Percentiles rank a stretch among this genome's conserved stretches.
Evolutionary conservation across 148 eudicot species (phyloP).

Genomic region (Rhododendron molle): DNA sequence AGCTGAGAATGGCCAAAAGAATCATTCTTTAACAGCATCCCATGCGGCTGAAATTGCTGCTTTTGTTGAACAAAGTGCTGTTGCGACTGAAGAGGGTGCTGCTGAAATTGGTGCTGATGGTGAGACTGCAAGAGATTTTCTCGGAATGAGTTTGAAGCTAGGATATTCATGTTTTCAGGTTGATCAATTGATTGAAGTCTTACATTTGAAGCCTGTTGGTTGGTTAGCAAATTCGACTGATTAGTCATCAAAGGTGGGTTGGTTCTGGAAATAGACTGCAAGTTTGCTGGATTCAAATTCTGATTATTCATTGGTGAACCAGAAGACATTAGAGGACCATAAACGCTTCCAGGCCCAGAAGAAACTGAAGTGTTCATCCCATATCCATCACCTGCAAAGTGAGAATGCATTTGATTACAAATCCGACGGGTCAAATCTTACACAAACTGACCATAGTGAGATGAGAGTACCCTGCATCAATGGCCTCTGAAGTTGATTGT

Average conservation of each 20-base stretch:
- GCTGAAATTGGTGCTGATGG: constrained; percentile 47
- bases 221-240: constrained; percentile 36
- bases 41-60: constrained; percentile 48
- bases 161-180: constrained; percentile 43
- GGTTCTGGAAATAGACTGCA: constrained; percentile 41
- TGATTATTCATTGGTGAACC: constrained; percentile 50
- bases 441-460: constrained; percentile 7
- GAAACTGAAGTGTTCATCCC: constrained; percentile 45
- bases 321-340: constrained; percentile 38
- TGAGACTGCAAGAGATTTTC: constrained; percentile 45
- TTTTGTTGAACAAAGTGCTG: constrained; percentile 47
- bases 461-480: constrained; percentile 49
- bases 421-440: constrained; percentile 14
- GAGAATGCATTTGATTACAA: neutral
- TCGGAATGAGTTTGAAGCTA: constrained; percentile 35
- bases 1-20: constrained; percentile 39
- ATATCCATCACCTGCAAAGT: constrained; percentile 66
- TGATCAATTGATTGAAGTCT: constrained; percentile 48
- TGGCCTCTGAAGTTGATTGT: constrained; percentile 64
- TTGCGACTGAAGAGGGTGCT: constrained; percentile 44
- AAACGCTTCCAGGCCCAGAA: constrained; percentile 51
- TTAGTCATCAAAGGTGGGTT: constrained; percentile 37
- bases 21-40: constrained; percentile 36
- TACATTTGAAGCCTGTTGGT: constrained; percentile 36
- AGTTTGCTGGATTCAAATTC: constrained; percentile 41